Conservation (phyloP, 352 stramenopile species). For the Pythium phragmitis region DNA sequence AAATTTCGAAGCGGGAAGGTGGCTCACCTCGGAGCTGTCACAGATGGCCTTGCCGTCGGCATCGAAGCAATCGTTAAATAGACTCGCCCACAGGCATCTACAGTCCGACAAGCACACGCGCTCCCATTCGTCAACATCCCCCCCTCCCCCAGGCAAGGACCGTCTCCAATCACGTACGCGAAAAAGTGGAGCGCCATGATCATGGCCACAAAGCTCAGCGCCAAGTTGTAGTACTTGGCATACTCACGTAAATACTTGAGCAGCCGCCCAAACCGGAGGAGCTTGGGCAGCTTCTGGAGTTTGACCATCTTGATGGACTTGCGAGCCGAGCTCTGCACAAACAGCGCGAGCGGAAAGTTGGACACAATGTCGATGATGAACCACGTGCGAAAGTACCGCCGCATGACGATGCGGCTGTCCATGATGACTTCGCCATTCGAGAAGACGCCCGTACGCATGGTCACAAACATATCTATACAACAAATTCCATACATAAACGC, state of each 20-base stretch:
- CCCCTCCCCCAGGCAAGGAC: too few species aligned
- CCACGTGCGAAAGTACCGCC: conserved; percentile 75
- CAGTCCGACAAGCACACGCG: not conserved
- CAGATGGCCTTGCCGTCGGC: conserved; percentile 33
- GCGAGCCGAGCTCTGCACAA: conserved; percentile 48
- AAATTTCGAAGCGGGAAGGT: too few species aligned
- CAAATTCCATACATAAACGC: conserved; percentile 9
- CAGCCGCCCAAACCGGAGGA: conserved; percentile 68
- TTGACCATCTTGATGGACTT: conserved; percentile 85
- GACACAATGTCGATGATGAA: conserved; percentile 84
- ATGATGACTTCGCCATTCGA: conserved; percentile 81
- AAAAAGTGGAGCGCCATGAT: conserved; percentile 71
- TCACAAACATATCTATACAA: conserved; percentile 69
- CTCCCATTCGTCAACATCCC: not conserved
- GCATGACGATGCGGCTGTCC: conserved; percentile 55
- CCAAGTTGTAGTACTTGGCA: conserved; percentile 84
- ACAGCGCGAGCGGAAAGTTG: conserved; percentile 77
- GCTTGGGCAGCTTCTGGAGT: conserved; percentile 82
- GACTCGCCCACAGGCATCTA: conserved; percentile 63
- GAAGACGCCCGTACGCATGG: conserved; percentile 72
- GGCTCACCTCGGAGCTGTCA: conserved; percentile 35
- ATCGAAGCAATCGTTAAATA: conserved; percentile 66
- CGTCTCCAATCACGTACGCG: conserved; percentile 26
- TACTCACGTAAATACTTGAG: conserved; percentile 82
- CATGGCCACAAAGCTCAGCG: conserved; percentile 64